These are phyloP conservation scores for Chalaropsis thielavioides DNA, from an alignment of 2,329 filamentous ascomycete genomes.

Conservation along the genomic window DNA sequence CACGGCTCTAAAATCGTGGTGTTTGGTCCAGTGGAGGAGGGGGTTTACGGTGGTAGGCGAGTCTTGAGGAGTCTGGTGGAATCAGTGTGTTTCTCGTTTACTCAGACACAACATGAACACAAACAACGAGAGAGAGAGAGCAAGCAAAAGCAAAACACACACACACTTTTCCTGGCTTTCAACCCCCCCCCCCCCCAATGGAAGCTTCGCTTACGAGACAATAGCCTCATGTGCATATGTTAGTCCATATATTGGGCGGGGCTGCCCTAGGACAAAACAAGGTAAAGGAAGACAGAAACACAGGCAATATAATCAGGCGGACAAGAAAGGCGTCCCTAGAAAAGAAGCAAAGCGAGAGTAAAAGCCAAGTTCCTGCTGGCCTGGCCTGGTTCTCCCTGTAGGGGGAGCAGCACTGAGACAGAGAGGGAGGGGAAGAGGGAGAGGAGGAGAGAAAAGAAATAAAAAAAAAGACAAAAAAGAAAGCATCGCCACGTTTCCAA, in stretches of 20 bases:
- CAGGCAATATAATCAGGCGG: neutral
- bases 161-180: neutral
- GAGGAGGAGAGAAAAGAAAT: neutral
- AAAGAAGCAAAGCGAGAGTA: neutral
- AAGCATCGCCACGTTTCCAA: neutral
- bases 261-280: neutral
- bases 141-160: neutral
- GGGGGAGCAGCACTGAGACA: conserved; percentile 6
- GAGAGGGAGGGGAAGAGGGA: neutral
- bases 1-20: neutral
- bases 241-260: neutral
- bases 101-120: neutral
- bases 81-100: conserved; percentile 4
- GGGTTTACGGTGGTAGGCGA: neutral
- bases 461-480: neutral
- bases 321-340: neutral
- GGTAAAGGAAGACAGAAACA: neutral
- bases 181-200: neutral
- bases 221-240: neutral
- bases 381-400: neutral
- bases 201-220: neutral
- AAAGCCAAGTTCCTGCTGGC: neutral
- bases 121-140: neutral
- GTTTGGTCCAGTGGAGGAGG: neutral
- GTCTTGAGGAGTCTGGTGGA: neutral